A percentile compares a stretch with the other conserved stretches of the same genome.
These are phyloP conservation scores for Anisodus tanguticus DNA, from an alignment of 257 asterid species.

Conservation along the genomic window DNA sequence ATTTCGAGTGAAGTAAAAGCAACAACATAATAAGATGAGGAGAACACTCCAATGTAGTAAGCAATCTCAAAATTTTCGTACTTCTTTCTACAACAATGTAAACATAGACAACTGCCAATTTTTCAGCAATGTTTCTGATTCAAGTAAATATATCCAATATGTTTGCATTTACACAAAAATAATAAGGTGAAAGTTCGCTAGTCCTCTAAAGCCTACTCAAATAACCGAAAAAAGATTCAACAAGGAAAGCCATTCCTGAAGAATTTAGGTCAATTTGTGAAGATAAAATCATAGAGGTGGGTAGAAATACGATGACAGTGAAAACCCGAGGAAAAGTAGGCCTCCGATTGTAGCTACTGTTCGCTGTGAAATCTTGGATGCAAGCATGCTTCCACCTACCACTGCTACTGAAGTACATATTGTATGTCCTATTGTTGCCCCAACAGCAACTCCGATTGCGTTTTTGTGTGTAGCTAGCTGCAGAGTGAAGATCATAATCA, in stretches of 20 bases:
- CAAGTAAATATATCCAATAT: neutral
- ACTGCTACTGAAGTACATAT: conserved; percentile 93
- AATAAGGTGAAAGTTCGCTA: neutral
- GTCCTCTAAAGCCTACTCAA: neutral
- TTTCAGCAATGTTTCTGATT: neutral
- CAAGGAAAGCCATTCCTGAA: neutral
- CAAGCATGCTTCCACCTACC: conserved; percentile 96
- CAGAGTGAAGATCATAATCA: conserved; percentile 3
- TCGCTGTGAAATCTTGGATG: conserved; percentile 94
- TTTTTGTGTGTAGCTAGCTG: conserved; percentile 97
- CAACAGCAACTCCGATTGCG: conserved; percentile 88
- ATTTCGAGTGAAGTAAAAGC: neutral
- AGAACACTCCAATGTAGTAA: no score
- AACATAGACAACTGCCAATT: neutral
- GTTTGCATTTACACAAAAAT: conserved; percentile 14
- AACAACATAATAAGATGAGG: no score
- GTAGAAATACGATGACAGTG: conserved; percentile 82
- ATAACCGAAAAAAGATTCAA: neutral
- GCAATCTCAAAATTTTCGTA: no score
- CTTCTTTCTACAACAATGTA: neutral
- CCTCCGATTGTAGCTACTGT: conserved; percentile 93
- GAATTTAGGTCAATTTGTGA: conserved; percentile 44
- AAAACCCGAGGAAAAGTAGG: conserved; percentile 85
- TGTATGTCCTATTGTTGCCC: conserved; percentile 85
- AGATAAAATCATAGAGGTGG: conserved; percentile 68